Conservation (phyloP, 441 rosid species). For the Jatropha podagrica region DNA sequence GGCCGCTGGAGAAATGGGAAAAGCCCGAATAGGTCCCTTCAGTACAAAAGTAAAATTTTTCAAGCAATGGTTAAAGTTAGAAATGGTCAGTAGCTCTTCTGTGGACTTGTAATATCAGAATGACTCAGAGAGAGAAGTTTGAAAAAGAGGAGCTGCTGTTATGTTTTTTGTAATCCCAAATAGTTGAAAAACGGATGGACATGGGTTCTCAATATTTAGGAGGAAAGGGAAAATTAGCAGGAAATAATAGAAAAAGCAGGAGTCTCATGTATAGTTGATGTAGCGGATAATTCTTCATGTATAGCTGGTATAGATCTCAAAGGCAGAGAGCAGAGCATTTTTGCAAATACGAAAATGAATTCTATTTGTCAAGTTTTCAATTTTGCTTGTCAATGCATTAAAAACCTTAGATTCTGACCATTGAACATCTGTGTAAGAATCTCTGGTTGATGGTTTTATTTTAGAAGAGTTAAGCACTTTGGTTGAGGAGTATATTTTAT, state of each 20-base stretch:
- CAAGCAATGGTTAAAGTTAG: not conserved
- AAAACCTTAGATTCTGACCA: no score
- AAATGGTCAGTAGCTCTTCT: not conserved
- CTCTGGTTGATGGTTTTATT: not conserved
- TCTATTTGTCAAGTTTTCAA: slow-evolving; percentile 3
- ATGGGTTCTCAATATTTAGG: not conserved
- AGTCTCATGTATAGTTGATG: not conserved
- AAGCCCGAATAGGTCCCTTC: slow-evolving; percentile 21
- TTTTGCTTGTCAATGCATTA: not conserved
- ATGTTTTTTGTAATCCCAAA: not conserved
- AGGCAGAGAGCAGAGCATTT: slow-evolving; percentile 13
- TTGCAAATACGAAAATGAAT: slow-evolving; percentile 11
- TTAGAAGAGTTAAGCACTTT: no score
- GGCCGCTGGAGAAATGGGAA: slow-evolving; percentile 24
- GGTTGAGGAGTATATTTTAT: no score
- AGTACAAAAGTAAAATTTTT: slow-evolving; percentile 12
- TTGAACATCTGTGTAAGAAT: not conserved
- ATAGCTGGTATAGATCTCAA: slow-evolving; percentile 4
- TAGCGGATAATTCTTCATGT: not conserved
- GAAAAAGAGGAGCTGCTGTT: not conserved
- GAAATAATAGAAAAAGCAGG: not conserved
- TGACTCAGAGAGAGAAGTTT: not conserved
- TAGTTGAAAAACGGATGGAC: not conserved
- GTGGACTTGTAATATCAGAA: not conserved
- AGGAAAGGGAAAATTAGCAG: not conserved